phyloP scores from a whole-genome alignment of 2,329 filamentous ascomycete genomes.

The Fusarium bactridioides region DNA sequence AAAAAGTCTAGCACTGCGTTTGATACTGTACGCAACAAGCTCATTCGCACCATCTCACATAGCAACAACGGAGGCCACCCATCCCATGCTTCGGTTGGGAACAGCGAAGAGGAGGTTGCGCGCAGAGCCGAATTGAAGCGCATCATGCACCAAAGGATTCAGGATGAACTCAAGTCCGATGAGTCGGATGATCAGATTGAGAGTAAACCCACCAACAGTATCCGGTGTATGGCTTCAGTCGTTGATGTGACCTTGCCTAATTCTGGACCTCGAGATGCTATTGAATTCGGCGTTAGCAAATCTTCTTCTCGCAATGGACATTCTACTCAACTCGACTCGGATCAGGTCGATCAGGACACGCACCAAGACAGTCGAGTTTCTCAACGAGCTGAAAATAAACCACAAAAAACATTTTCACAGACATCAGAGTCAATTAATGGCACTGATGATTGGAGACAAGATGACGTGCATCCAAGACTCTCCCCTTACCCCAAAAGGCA shows the following conservation, averaged over 20 bases:
- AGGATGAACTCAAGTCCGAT: conserved; percentile 62
- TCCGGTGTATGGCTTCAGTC: conserved; percentile 36
- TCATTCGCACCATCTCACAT: conserved; percentile 57
- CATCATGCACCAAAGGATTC: conserved; percentile 64
- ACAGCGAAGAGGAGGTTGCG: conserved; percentile 61
- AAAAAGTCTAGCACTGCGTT: conserved; percentile 52
- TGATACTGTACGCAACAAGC: conserved; percentile 53
- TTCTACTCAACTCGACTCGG: not conserved
- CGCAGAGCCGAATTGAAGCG: conserved; percentile 64
- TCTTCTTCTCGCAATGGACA: not conserved
- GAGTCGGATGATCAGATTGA: conserved; percentile 48
- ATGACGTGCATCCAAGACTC: not conserved
- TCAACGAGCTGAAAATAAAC: not conserved
- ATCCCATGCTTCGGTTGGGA: conserved; percentile 53
- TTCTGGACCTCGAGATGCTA: conserved; percentile 57
- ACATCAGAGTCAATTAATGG: not conserved
- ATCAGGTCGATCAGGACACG: not conserved
- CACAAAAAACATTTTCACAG: not conserved
- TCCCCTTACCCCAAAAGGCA: not conserved
- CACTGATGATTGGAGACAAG: not conserved
- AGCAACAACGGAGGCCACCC: conserved; percentile 51
- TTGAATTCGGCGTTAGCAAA: conserved; percentile 52
- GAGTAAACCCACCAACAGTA: conserved; percentile 39
- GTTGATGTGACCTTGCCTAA: conserved; percentile 44
- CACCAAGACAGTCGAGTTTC: not conserved